Conservation (phyloP, 176 grass and related monocot species). For the Lolium perenne region DNA sequence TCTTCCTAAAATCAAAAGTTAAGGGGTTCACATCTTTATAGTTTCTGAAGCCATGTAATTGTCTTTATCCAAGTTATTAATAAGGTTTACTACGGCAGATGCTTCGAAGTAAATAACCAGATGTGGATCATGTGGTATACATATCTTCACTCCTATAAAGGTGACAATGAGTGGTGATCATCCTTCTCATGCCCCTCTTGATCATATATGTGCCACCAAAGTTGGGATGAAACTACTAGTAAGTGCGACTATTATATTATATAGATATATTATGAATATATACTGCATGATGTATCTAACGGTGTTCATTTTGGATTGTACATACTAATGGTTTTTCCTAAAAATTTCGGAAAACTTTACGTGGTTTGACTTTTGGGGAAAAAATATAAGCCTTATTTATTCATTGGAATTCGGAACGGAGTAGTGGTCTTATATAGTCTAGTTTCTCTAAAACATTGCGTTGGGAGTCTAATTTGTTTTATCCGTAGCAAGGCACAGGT, state of each 20-base stretch:
- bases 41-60: slow-evolving; percentile 2
- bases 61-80: neutral
- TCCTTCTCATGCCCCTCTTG: neutral
- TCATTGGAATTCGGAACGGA: too few relatives aligned
- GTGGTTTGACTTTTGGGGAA: too few relatives aligned
- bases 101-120: neutral
- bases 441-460: neutral
- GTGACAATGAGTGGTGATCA: neutral
- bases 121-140: neutral
- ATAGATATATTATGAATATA: too few relatives aligned
- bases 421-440: neutral
- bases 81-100: neutral
- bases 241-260: neutral
- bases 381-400: too few relatives aligned
- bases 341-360: too few relatives aligned
- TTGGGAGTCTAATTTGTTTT: neutral
- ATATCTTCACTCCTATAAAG: neutral
- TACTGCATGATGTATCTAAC: too few relatives aligned
- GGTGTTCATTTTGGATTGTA: too few relatives aligned
- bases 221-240: neutral
- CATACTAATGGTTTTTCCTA: too few relatives aligned
- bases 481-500: neutral
- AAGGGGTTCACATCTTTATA: neutral
- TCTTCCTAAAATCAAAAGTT: neutral
- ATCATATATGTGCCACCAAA: neutral